Conservation (phyloP, 2,329 filamentous ascomycete species). For the Kalmusia sp. region DNA sequence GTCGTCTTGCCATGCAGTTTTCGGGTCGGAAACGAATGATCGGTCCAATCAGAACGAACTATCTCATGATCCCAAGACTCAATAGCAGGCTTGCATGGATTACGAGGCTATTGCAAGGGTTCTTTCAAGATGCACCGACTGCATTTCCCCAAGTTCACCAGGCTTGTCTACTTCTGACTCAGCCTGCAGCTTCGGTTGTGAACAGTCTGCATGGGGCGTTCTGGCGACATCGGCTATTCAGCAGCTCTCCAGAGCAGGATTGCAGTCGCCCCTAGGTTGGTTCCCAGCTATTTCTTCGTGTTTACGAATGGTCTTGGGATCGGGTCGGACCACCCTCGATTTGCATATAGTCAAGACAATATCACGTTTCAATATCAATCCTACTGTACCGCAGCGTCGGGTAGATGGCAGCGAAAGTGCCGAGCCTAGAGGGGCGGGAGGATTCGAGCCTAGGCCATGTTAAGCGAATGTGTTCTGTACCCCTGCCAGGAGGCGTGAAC, state of each 20-base stretch:
- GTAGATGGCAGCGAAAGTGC: slow-evolving; percentile 2
- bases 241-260: background rate
- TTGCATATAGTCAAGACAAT: too few species aligned
- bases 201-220: background rate
- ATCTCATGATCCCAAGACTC: background rate
- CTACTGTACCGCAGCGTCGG: background rate
- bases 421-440: slow-evolving; percentile 5
- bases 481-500: slow-evolving; percentile 6
- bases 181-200: background rate
- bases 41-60: background rate
- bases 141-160: background rate
- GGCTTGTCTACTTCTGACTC: background rate
- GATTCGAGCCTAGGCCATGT: background rate
- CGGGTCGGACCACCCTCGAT: too few species aligned
- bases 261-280: too few species aligned
- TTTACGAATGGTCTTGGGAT: too few species aligned
- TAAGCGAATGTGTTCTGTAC: background rate
- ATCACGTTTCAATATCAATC: background rate
- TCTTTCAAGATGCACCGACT: background rate
- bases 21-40: background rate
- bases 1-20: background rate
- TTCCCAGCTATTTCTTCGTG: too few species aligned
- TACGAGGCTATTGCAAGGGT: background rate
- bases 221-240: background rate
- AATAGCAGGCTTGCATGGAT: background rate